These are phyloP conservation scores for Sarcomyxa edulis DNA, from an alignment of 768 basidiomycete genomes.

Conservation along the genomic window DNA sequence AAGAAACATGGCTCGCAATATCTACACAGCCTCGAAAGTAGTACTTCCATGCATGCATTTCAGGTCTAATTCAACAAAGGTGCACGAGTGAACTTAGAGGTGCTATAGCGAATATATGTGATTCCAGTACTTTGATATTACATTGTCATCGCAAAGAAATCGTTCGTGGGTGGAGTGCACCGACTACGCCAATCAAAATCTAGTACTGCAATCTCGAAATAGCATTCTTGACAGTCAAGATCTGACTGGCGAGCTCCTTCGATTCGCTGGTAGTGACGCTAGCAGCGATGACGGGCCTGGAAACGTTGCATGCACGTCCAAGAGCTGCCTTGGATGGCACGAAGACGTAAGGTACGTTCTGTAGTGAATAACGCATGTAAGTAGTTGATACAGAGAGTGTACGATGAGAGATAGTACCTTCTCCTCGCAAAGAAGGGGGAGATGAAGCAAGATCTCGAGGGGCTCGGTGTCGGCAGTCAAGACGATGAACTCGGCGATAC, in stretches of 20 bases:
- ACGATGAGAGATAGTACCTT: constrained; percentile 51
- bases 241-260: constrained; percentile 85
- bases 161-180: too few relatives aligned
- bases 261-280: constrained; percentile 97
- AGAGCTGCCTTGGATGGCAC: constrained; percentile 93
- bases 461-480: constrained; percentile 97
- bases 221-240: constrained; percentile 75
- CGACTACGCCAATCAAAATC: too few relatives aligned
- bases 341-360: constrained; percentile 97
- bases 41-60: too few relatives aligned
- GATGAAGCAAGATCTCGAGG: constrained; percentile 94
- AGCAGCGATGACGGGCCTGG: constrained; percentile 90
- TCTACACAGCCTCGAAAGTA: too few relatives aligned
- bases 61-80: too few relatives aligned
- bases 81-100: too few relatives aligned
- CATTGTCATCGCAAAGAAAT: too few relatives aligned
- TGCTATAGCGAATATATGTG: too few relatives aligned
- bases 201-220: constrained; percentile 66
- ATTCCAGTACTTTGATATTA: too few relatives aligned
- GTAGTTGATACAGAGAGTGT: not conserved
- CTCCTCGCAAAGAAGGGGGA: constrained; percentile 96
- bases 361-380: constrained; percentile 6
- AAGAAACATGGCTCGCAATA: too few relatives aligned
- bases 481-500: constrained; percentile 96
- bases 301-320: constrained; percentile 93